Evolutionary conservation across 2,329 filamentous ascomycete genomes (phyloP).

Genomic region (Aureobasidium sp.): DNA sequence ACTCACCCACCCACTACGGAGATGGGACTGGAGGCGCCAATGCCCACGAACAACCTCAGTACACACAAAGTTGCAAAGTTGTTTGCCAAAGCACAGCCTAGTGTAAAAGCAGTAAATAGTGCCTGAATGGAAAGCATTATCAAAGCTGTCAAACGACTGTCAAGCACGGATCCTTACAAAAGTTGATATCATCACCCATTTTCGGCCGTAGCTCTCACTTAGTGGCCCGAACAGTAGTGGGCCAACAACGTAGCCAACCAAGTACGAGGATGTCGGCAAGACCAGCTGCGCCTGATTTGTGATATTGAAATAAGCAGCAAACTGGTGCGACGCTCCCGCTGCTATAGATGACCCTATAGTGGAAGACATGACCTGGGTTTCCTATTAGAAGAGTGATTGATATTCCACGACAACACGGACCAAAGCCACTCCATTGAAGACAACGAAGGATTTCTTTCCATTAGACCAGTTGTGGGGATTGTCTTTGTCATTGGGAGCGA

Average conservation of each 20-base stretch:
- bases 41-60: slow-evolving; percentile 36
- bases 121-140: background rate
- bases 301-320: slow-evolving; percentile 49
- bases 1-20: slow-evolving; percentile 45
- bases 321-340: slow-evolving; percentile 52
- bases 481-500: slow-evolving; percentile 26
- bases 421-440: slow-evolving; percentile 32
- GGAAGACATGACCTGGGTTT: slow-evolving; percentile 55
- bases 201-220: slow-evolving; percentile 37
- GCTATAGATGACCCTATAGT: slow-evolving; percentile 59
- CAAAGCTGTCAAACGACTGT: background rate
- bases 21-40: slow-evolving; percentile 42
- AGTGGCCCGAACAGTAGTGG: slow-evolving; percentile 38
- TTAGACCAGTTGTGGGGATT: slow-evolving; percentile 18
- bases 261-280: slow-evolving; percentile 42
- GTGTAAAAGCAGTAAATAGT: slow-evolving; percentile 36
- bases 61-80: slow-evolving; percentile 36
- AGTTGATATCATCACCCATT: slow-evolving; percentile 40
- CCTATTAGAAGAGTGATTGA: slow-evolving; percentile 26
- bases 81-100: slow-evolving; percentile 36
- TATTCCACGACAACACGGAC: background rate
- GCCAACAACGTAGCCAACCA: slow-evolving; percentile 40
- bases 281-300: slow-evolving; percentile 36
- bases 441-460: slow-evolving; percentile 41
- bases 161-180: slow-evolving; percentile 28